These are phyloP conservation scores for Leonotis leonurus DNA, from an alignment of 257 asterid species.

Conservation along the genomic window DNA sequence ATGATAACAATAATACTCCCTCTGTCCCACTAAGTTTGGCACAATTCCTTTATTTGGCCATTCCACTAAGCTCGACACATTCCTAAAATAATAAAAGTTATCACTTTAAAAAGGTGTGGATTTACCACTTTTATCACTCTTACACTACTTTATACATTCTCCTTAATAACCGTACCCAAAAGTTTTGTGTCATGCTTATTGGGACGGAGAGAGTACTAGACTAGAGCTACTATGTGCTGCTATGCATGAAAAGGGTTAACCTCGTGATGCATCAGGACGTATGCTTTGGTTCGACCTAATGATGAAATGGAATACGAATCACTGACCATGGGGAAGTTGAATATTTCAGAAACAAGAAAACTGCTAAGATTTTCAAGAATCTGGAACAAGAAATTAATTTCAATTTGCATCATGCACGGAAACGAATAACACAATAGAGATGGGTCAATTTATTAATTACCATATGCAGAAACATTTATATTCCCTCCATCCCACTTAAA, in stretches of 20 bases:
- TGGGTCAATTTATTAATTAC: neutral
- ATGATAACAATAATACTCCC: constrained; percentile 26
- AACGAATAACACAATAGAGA: neutral
- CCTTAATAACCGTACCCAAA: no score
- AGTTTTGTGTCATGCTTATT: no score
- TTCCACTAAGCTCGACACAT: no score
- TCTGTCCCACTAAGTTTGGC: no score
- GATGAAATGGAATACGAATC: neutral
- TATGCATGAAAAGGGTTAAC: constrained; percentile 29
- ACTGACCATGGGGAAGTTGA: neutral
- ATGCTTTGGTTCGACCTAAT: constrained; percentile 45
- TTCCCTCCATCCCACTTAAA: no score
- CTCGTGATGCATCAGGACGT: constrained; percentile 7
- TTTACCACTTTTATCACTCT: no score
- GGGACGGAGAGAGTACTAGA: no score
- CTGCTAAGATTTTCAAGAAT: neutral
- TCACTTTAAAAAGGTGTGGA: no score
- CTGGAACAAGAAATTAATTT: neutral
- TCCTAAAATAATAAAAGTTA: no score
- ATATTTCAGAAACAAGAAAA: neutral
- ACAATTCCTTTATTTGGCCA: no score
- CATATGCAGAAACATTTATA: neutral
- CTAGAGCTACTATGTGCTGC: constrained; percentile 21
- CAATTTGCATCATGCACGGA: neutral
- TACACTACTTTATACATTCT: no score